Evolutionary conservation across 2,329 filamentous ascomycete genomes (phyloP).

Genomic region (Aspergillus novofumigatus): DNA sequence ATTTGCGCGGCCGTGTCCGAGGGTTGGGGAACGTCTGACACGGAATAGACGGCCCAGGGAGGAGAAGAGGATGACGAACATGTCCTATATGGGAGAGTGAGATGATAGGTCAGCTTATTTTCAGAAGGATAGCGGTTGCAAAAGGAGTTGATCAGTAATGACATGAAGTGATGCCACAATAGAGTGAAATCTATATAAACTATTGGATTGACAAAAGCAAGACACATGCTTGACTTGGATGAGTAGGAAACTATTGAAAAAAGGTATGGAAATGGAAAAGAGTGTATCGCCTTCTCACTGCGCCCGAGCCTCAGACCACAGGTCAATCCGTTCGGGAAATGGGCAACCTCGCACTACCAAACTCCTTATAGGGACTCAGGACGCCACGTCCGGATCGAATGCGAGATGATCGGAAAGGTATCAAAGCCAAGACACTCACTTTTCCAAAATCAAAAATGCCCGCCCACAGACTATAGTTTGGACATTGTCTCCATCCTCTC

Average conservation of each 20-base stretch:
- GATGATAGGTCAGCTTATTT: neutral
- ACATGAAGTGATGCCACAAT: neutral
- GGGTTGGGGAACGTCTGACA: conserved; percentile 27
- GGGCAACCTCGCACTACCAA: conserved; percentile 22
- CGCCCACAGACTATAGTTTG: conserved; percentile 91
- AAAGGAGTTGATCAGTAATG: neutral
- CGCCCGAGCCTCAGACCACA: conserved; percentile 16
- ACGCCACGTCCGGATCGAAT: conserved; percentile 22
- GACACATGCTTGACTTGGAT: conserved; percentile 5
- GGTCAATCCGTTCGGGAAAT: conserved; percentile 35
- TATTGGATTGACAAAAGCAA: conserved; percentile 1
- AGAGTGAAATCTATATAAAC: conserved; percentile 3
- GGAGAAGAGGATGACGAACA: conserved; percentile 45
- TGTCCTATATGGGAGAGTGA: conserved; percentile 35
- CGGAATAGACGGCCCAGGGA: conserved; percentile 40
- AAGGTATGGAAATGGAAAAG: conserved; percentile 5
- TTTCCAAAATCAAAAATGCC: conserved; percentile 78
- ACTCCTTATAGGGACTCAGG: conserved; percentile 19
- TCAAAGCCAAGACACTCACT: conserved; percentile 55
- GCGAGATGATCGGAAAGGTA: conserved; percentile 29
- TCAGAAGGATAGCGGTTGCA: neutral
- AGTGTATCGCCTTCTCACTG: conserved; percentile 6
- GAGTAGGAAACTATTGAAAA: neutral
- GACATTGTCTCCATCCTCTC: conserved; percentile 88
- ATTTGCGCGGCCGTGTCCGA: conserved; percentile 33